Conservation (phyloP, 2,329 filamentous ascomycete genomes). For the Aureobasidium melanogenum region DNA sequence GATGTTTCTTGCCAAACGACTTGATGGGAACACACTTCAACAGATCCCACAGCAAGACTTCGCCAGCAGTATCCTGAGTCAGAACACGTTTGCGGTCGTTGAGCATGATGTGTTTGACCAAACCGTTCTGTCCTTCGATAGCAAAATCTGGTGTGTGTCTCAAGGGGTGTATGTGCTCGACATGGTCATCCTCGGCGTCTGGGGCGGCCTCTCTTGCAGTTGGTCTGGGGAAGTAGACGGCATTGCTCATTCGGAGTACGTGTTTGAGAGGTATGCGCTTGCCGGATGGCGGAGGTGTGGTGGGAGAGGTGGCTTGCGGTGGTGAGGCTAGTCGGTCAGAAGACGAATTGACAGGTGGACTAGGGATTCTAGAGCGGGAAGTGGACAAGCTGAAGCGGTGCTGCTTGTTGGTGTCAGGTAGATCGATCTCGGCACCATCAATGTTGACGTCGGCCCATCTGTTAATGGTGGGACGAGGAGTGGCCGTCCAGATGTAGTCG, state of each 20-base stretch:
- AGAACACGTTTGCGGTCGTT: conserved; percentile 85
- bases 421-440: conserved; percentile 56
- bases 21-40: conserved; percentile 80
- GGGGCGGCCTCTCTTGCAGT: conserved; percentile 30
- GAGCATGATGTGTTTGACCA: conserved; percentile 86
- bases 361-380: conserved; percentile 32
- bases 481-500: conserved; percentile 82
- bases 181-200: conserved; percentile 45
- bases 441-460: conserved; percentile 84
- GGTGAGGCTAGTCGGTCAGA: conserved; percentile 7
- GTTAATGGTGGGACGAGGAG: conserved; percentile 83
- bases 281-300: conserved; percentile 24
- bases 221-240: conserved; percentile 60
- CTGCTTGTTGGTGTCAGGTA: conserved; percentile 36
- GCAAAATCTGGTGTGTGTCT: conserved; percentile 38
- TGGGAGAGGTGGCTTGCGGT: conserved; percentile 18
- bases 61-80: conserved; percentile 88
- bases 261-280: conserved; percentile 67
- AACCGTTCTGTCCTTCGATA: conserved; percentile 88
- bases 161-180: conserved; percentile 28
- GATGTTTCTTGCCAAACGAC: conserved; percentile 87
- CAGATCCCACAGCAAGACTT: conserved; percentile 91
- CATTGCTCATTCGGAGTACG: conserved; percentile 75
- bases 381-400: conserved; percentile 45
- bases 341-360: conserved; percentile 18